Evolutionary conservation across 2,329 filamentous ascomycete species (phyloP).

Genomic region (Dactylellina leptospora): DNA sequence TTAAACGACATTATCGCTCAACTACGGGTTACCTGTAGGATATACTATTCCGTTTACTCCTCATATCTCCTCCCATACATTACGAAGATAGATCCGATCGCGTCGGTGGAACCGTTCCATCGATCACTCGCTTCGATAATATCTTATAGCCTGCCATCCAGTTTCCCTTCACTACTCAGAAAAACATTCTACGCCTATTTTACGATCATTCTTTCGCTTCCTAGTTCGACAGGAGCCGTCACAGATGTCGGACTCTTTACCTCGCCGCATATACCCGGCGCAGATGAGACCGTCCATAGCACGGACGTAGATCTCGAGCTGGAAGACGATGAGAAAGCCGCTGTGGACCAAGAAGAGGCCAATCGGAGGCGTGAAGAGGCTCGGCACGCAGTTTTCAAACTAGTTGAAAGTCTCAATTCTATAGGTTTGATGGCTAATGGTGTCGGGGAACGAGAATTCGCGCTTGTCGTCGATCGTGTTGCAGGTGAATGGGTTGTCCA

Average conservation of each 20-base stretch:
- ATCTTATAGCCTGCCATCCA: conserved; percentile 55
- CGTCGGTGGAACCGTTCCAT: conserved; percentile 46
- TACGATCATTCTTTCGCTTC: conserved; percentile 44
- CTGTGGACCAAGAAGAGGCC: conserved; percentile 45
- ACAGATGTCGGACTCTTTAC: conserved; percentile 48
- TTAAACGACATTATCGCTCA: conserved; percentile 48
- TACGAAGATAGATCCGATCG: conserved; percentile 37
- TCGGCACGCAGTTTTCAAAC: conserved; percentile 31
- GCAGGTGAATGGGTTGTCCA: conserved; percentile 50
- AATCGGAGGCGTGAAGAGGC: conserved; percentile 46
- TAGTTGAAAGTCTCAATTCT: conserved; percentile 43
- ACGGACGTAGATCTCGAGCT: conserved; percentile 49
- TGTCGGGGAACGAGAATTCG: conserved; percentile 49
- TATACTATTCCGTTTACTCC: conserved; percentile 50
- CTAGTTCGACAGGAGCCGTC: conserved; percentile 23
- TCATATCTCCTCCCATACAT: conserved; percentile 45
- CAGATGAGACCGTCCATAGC: conserved; percentile 49
- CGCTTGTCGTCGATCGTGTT: conserved; percentile 40
- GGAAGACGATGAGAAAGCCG: conserved; percentile 52
- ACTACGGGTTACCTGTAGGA: conserved; percentile 42
- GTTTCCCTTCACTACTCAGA: conserved; percentile 38
- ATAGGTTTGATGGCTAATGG: conserved; percentile 51
- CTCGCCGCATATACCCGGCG: conserved; percentile 49
- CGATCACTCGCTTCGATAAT: conserved; percentile 57
- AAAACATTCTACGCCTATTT: conserved; percentile 53